Base-by-base conservation (phyloP, 768 basidiomycete genomes). In the Mycena maculata region DNA sequence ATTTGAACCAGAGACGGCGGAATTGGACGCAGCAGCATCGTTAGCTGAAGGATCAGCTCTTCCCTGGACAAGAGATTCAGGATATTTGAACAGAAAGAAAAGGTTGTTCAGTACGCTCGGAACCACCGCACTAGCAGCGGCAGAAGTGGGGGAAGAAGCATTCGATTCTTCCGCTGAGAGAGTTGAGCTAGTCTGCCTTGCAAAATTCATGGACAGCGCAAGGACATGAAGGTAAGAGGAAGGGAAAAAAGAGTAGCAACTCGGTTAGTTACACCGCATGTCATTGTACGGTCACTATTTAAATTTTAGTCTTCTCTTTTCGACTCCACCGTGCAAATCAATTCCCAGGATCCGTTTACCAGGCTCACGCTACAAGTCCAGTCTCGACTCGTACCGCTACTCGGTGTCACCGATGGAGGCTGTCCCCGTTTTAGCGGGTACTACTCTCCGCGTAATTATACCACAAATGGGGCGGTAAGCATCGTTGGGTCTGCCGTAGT, bases 181-280 rank as follows among this genome's bases (percentile, higher is more conserved):
- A 16, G 59, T 18, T 11, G 52, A 39, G 30, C 50, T 33, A 2
- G 60, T 49, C 15, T 67, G 45, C 22, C 65, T 39, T 25, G 53
- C 58, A 56, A 60, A 49, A 41, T 42, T 66, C 65, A 66, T 66
- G 38, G 45, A 30, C 12, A 28, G 4, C 16, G 54, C 36, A 36
- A 23, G 23, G 42, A 45, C 25, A 12, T 8, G 42, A 52, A 42
- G 47, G 54, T 25, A 20, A 48, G 27, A 49, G 12, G 4, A 9
- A 8, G 22, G 10, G 36, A 7, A 5, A 30, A 18, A 23, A 23
- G 28, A 44, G 49, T 52, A 27, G 49, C 49, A 31, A 27, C 33
- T 38, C 16, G 36, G 36, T 38, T 38, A 38, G 36, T 9, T n/a
- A n/a, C n/a, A n/a, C n/a, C n/a, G n/a, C n/a, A n/a, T n/a, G n/a